Evolutionary conservation across 2,329 filamentous ascomycete species (phyloP).

Genomic region (Fusarium protoensiforme): DNA sequence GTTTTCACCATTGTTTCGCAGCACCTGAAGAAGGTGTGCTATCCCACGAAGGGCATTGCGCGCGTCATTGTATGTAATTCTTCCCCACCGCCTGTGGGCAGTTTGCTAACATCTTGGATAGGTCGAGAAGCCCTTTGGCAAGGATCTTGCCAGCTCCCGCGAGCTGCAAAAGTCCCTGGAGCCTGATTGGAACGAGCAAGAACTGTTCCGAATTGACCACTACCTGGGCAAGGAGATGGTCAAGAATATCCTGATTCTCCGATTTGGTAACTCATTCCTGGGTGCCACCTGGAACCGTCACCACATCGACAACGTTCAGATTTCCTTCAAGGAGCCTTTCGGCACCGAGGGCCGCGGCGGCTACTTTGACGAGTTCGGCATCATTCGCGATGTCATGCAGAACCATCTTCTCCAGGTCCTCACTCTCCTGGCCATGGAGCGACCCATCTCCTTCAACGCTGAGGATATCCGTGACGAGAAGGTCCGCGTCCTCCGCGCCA

Average conservation of each 20-base stretch:
- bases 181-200: slow-evolving; percentile 98
- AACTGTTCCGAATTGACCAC: slow-evolving; percentile 99
- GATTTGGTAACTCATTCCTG: slow-evolving; percentile 99
- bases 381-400: slow-evolving; percentile 99
- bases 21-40: slow-evolving; percentile 97
- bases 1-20: slow-evolving; percentile 98
- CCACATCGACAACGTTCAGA: slow-evolving; percentile 99
- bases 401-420: slow-evolving; percentile 98
- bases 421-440: slow-evolving; percentile 96
- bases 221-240: slow-evolving; percentile 99
- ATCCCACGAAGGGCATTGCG: slow-evolving; percentile 88
- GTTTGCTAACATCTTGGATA: slow-evolving; percentile 51
- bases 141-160: slow-evolving; percentile 93
- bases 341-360: slow-evolving; percentile 97
- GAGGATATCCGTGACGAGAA: slow-evolving; percentile 99
- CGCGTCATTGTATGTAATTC: slow-evolving; percentile 80
- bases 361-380: slow-evolving; percentile 99
- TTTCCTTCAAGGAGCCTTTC: slow-evolving; percentile 99
- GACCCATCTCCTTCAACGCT: slow-evolving; percentile 96
- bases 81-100: not conserved
- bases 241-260: slow-evolving; percentile 98
- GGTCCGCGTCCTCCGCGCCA: slow-evolving; percentile 92
- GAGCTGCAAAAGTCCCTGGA: slow-evolving; percentile 95
- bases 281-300: slow-evolving; percentile 99
- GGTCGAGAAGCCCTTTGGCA: slow-evolving; percentile 99